Evolutionary conservation across 176 grass and related monocot genomes (phyloP), one percentile per base, ranked within the genome.

Genomic region (Cenchrus fungigraminus): DNA sequence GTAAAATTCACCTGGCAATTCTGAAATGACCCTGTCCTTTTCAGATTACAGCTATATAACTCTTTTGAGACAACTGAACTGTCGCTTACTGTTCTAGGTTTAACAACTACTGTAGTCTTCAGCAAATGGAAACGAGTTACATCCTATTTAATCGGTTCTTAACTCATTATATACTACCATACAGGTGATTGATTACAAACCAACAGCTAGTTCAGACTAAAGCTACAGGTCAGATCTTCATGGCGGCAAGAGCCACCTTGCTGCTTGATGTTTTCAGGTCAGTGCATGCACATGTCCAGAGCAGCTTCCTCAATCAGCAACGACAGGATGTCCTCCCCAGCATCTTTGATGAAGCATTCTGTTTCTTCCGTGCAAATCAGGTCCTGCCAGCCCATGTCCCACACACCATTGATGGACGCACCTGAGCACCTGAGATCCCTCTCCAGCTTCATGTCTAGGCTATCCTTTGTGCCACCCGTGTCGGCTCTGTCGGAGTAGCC

Each of bases 361-460:
- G 89, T 88, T 46, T 97, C 92, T n/a, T 95, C 95, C 78, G 86
- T 83, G 79, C 62, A 91, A 55, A 87, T 61, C 87, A 87, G 90
- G 63, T 90, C 79, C 55, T 86, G 65, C 95, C 95, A 95, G 44
- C 95, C 87, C 79, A 90, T 75, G 52, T 93, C 89, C 95, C 95
- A 97, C 22, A 44, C 67, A 31, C 71, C 77, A 74, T 73, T 95
- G 62, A 93, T 83, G 42, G 79, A 70, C 12, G 42, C 2, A 44
- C 95, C 79, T 29, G 72, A 31, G 54, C 82, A 95, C 37, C 60
- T 66, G 5, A 97, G 72, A 79, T 97, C 95, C 72, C 79, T 97
- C 87, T 95, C 92, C 89, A 97, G 82, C 37, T 89, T 97, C 62
- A 86, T 15, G 75, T 82, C 78, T 22, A 93, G 50, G 58, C 12